These are phyloP conservation scores for Lepiota venenata DNA, from an alignment of 768 basidiomycete genomes.

Conservation along the genomic window DNA sequence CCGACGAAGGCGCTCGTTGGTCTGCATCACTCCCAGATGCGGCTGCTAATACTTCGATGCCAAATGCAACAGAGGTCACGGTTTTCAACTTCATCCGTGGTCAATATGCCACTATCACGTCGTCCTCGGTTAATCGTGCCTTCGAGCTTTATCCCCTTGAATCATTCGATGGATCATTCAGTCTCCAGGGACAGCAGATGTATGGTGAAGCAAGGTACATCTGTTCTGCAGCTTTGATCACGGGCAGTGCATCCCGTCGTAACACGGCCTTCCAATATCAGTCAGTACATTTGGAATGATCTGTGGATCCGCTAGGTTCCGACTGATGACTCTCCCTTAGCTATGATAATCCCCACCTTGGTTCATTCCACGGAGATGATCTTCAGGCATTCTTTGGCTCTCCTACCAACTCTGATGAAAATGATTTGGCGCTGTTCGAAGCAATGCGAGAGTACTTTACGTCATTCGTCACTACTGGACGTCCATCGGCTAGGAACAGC, in stretches of 20 bases:
- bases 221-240: constrained; percentile 36
- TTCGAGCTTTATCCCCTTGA: constrained; percentile 31
- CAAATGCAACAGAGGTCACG: constrained; percentile 31
- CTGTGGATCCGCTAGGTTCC: too few species aligned
- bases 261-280: constrained; percentile 31
- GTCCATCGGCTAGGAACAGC: constrained; percentile 21
- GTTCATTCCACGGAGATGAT: constrained; percentile 35
- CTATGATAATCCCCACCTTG: constrained; percentile 37
- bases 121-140: constrained; percentile 26
- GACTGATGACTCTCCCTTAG: constrained; percentile 22
- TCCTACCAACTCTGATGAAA: constrained; percentile 21
- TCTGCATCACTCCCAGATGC: constrained; percentile 30
- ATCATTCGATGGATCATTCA: constrained; percentile 29
- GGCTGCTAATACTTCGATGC: constrained; percentile 35
- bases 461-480: constrained; percentile 32
- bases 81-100: constrained; percentile 40
- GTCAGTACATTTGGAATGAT: too few species aligned
- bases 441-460: constrained; percentile 38
- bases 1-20: constrained; percentile 40
- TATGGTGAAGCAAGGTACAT: constrained; percentile 43
- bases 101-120: constrained; percentile 31
- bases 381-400: constrained; percentile 33
- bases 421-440: constrained; percentile 27
- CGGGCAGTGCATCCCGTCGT: constrained; percentile 18
- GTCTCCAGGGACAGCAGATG: constrained; percentile 41